phyloP scores from a whole-genome alignment of 2,329 filamentous ascomycete genomes.

The Penicillium capsulatum region DNA sequence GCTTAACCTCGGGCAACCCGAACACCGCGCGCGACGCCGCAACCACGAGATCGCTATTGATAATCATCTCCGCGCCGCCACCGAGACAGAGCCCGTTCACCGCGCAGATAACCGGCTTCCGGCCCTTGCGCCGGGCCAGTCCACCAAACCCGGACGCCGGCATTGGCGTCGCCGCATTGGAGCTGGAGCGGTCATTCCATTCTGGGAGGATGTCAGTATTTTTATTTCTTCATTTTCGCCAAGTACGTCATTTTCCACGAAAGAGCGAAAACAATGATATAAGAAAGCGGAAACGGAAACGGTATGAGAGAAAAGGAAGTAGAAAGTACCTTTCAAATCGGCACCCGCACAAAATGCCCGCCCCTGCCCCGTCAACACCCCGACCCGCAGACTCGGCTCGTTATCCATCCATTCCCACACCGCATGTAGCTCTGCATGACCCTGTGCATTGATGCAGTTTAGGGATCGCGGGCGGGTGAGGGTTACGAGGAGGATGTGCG shows the following conservation, averaged over 20 bases:
- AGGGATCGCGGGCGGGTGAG: conserved; percentile 42
- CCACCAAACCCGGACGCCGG: conserved; percentile 41
- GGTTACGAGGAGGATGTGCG: conserved; percentile 47
- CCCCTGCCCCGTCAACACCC: conserved; percentile 41
- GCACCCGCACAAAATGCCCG: conserved; percentile 45
- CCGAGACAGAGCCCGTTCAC: conserved; percentile 72
- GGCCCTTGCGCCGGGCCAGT: conserved; percentile 44
- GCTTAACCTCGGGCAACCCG: conserved; percentile 66
- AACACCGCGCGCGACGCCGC: conserved; percentile 57
- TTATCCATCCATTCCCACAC: conserved; percentile 46
- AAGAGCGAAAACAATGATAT: too few relatives aligned
- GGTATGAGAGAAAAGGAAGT: not conserved
- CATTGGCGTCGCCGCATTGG: conserved; percentile 15
- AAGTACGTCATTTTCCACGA: too few relatives aligned
- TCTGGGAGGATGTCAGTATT: conserved; percentile 18
- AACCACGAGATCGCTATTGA: conserved; percentile 68
- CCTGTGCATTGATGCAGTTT: conserved; percentile 44
- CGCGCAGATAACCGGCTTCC: conserved; percentile 69
- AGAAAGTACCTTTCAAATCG: conserved; percentile 40
- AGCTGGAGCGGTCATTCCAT: conserved; percentile 29
- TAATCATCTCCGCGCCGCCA: conserved; percentile 71
- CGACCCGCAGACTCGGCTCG: conserved; percentile 40
- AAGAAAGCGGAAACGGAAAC: too few relatives aligned
- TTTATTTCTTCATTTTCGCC: too few relatives aligned
- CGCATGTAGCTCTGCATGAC: conserved; percentile 41